Evolutionary conservation across 306 rosid genomes (phyloP).

Genomic region (Castanopsis chinensis): DNA sequence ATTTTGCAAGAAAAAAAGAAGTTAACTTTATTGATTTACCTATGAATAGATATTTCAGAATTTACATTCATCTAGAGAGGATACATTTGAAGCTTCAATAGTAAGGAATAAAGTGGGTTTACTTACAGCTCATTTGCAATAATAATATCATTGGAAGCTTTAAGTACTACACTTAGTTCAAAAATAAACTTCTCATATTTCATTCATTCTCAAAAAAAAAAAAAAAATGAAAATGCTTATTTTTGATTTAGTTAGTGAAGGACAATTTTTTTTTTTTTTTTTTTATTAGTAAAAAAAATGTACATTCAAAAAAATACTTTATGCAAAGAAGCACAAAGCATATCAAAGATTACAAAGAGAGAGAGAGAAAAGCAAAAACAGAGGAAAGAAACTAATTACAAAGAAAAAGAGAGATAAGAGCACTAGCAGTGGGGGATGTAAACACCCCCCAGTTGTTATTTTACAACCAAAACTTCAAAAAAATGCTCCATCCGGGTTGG

Average conservation of each 20-base stretch:
- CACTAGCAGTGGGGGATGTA: too few species aligned
- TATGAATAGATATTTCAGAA: not conserved
- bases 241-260: not conserved
- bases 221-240: not conserved
- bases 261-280: not conserved
- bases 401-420: too few species aligned
- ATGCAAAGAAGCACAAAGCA: too few species aligned
- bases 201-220: not conserved
- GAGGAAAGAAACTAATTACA: too few species aligned
- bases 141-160: not conserved
- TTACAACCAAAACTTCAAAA: too few species aligned
- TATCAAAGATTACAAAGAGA: too few species aligned
- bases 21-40: not conserved
- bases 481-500: too few species aligned
- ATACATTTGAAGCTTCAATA: not conserved
- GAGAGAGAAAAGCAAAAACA: too few species aligned
- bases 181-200: not conserved
- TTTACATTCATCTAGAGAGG: not conserved
- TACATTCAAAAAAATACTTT: too few species aligned
- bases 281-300: too few species aligned
- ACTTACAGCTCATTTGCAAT: not conserved
- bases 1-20: not conserved
- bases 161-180: not conserved
- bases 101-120: not conserved
- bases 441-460: too few species aligned